phyloP scores from a whole-genome alignment of 2,329 filamentous ascomycete genomes.

The Magnaporthiopsis incrustans region DNA sequence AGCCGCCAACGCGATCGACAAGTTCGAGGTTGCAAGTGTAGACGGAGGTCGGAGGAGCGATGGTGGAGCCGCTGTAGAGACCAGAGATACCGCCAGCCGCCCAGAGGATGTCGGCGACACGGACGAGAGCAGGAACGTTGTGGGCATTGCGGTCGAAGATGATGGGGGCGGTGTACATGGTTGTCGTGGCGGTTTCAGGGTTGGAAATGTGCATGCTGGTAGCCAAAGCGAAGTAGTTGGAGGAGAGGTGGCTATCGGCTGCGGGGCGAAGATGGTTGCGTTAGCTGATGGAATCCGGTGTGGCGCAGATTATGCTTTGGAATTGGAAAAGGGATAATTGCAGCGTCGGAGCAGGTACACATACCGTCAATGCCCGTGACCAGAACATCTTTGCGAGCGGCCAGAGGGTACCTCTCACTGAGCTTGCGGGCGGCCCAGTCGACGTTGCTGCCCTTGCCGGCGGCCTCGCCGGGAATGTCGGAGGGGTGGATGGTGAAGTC shows the following conservation, averaged over 20 bases:
- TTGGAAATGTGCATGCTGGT: conserved; percentile 54
- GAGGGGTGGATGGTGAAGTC: conserved; percentile 60
- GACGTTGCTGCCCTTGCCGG: conserved; percentile 68
- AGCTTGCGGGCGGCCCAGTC: conserved; percentile 62
- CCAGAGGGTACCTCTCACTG: conserved; percentile 50
- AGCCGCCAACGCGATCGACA: conserved; percentile 61
- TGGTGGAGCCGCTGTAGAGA: conserved; percentile 53
- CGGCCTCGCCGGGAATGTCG: conserved; percentile 58
- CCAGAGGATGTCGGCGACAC: conserved; percentile 67
- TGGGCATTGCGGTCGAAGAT: conserved; percentile 70
- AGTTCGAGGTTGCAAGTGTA: conserved; percentile 62
- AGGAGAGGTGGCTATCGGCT: conserved; percentile 65
- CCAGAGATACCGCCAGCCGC: conserved; percentile 63
- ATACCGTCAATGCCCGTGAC: conserved; percentile 67
- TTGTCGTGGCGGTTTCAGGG: conserved; percentile 52
- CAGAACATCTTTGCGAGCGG: conserved; percentile 51
- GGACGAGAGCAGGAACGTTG: conserved; percentile 57
- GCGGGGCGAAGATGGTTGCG: conserved; percentile 14
- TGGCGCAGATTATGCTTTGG: too few species aligned
- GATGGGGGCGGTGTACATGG: conserved; percentile 61
- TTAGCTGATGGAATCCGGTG: conserved; percentile 19
- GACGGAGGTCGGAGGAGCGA: conserved; percentile 65
- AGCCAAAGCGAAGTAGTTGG: conserved; percentile 59
- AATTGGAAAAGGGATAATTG: too few species aligned
- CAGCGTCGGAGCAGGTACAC: conserved; percentile 20